These are phyloP conservation scores for Hypsizygus marmoreus DNA, from an alignment of 768 basidiomycete species.

Conservation along the genomic window DNA sequence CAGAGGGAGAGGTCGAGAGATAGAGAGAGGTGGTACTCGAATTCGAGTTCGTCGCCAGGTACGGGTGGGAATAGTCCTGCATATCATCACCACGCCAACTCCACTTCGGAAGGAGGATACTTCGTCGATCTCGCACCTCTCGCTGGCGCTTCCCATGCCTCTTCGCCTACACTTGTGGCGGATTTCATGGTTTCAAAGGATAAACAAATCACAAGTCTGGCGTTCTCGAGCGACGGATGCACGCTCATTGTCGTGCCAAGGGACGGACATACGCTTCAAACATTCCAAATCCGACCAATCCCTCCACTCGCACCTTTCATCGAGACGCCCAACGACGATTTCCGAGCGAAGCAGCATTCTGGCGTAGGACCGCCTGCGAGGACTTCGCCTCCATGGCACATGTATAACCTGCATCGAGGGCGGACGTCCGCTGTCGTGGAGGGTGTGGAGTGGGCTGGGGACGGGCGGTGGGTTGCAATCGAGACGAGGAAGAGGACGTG, in stretches of 20 bases:
- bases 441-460: slow-evolving; percentile 49
- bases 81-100: too few species aligned
- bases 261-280: slow-evolving; percentile 56
- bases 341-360: slow-evolving; percentile 1
- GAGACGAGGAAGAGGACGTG: slow-evolving; percentile 64
- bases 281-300: slow-evolving; percentile 43
- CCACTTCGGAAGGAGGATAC: slow-evolving; percentile 1
- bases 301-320: slow-evolving; percentile 11
- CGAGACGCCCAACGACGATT: not conserved
- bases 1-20: slow-evolving; percentile 13
- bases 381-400: too few species aligned
- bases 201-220: slow-evolving; percentile 46
- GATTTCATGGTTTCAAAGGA: slow-evolving; percentile 52
- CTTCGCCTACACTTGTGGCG: too few species aligned
- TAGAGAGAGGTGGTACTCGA: slow-evolving; percentile 27
- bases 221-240: slow-evolving; percentile 58
- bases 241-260: slow-evolving; percentile 48
- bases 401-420: slow-evolving; percentile 74
- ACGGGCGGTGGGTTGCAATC: slow-evolving; percentile 70
- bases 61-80: too few species aligned
- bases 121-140: slow-evolving; percentile 50
- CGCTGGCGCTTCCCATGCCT: too few species aligned
- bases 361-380: too few species aligned
- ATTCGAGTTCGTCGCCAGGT: not conserved
- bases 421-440: slow-evolving; percentile 68